Conservation (phyloP, 2,329 filamentous ascomycete genomes). For the Aspergillus novoparasiticus region DNA sequence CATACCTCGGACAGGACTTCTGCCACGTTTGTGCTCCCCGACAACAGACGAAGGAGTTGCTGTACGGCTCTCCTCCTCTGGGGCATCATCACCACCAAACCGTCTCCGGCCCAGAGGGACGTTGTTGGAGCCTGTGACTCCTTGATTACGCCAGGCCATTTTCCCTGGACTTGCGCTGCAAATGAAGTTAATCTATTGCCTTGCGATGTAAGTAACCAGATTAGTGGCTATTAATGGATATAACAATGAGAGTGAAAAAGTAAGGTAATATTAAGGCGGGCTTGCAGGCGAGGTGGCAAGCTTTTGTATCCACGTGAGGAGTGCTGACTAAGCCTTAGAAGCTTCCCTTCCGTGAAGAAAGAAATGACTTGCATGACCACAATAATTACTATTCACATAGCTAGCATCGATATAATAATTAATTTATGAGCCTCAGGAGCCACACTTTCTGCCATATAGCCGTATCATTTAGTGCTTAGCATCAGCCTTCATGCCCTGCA, state of each 20-base stretch:
- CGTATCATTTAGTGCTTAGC: conserved; percentile 31
- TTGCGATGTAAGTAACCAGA: background rate
- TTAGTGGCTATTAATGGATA: conserved; percentile 1
- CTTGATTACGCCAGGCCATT: conserved; percentile 70
- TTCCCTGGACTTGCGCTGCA: conserved; percentile 5
- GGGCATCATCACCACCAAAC: conserved; percentile 68
- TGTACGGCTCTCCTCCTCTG: conserved; percentile 48
- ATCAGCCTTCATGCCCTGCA: conserved; percentile 69
- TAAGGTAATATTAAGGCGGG: background rate
- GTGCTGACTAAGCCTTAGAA: conserved; percentile 1
- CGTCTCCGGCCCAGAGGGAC: conserved; percentile 88
- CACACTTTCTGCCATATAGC: background rate
- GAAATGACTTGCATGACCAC: background rate
- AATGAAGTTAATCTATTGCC: conserved; percentile 12
- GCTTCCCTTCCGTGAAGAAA: background rate
- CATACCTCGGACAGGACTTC: conserved; percentile 82
- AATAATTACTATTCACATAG: background rate
- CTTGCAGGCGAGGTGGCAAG: conserved; percentile 6
- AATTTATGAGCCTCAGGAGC: background rate
- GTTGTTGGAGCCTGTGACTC: conserved; percentile 97
- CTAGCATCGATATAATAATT: background rate
- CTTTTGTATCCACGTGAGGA: conserved; percentile 8
- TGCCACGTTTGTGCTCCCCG: conserved; percentile 75
- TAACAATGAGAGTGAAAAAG: background rate
- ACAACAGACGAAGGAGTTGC: conserved; percentile 47